Evolutionary conservation across 148 eudicot genomes (phyloP).

Genomic region (Rhododendron molle): DNA sequence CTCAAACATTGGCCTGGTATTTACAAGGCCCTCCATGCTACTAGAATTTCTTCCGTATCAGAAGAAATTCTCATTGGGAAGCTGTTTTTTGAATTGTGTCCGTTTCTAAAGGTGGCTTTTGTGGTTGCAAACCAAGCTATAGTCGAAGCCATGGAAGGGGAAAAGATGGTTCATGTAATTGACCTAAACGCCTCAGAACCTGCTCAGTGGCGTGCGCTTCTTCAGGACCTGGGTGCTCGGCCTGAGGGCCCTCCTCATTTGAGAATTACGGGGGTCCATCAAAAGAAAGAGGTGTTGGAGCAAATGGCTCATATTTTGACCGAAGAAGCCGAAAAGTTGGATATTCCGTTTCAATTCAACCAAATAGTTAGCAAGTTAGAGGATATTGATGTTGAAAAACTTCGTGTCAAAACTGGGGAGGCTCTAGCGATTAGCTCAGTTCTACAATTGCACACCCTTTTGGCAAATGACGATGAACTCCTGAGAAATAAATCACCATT

Average conservation of each 20-base stretch:
- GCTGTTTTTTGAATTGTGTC: constrained; percentile 73
- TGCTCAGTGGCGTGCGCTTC: constrained; percentile 81
- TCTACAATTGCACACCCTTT: constrained; percentile 70
- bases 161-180: constrained; percentile 88
- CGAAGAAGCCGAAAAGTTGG: constrained; percentile 88
- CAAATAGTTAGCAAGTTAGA: constrained; percentile 66
- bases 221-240: constrained; percentile 75
- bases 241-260: constrained; percentile 97
- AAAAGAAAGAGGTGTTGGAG: constrained; percentile 69
- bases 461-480: constrained; percentile 46
- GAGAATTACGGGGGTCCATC: constrained; percentile 87
- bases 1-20: constrained; percentile 85
- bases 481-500: constrained; percentile 30
- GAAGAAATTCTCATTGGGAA: constrained; percentile 62
- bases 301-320: constrained; percentile 71
- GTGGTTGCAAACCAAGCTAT: constrained; percentile 79
- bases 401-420: constrained; percentile 90
- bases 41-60: constrained; percentile 41
- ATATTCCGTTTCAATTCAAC: constrained; percentile 91
- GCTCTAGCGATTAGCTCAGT: constrained; percentile 88
- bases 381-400: constrained; percentile 65
- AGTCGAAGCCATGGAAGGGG: constrained; percentile 92
- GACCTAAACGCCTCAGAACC: constrained; percentile 82
- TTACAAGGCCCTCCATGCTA: constrained; percentile 68
- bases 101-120: constrained; percentile 73